Evolutionary conservation across 2,329 filamentous ascomycete genomes (phyloP).

Genomic region (Beauveria pseudobassiana): DNA sequence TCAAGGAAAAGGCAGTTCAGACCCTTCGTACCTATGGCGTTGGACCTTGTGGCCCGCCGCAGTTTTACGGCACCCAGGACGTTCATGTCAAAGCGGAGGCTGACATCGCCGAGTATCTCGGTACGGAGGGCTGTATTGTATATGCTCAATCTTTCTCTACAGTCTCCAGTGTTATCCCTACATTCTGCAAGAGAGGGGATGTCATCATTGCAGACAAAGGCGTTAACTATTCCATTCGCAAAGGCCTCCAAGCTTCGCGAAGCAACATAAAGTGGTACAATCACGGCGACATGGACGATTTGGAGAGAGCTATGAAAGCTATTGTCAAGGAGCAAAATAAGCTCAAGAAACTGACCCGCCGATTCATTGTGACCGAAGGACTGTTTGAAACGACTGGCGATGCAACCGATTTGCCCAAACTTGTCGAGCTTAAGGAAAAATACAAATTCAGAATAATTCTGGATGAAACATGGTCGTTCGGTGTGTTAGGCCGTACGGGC

Average conservation of each 20-base stretch:
- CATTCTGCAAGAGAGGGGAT: constrained; percentile 94
- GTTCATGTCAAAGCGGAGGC: constrained; percentile 96
- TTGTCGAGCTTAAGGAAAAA: constrained; percentile 88
- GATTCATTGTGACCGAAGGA: constrained; percentile 94
- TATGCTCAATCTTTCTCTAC: constrained; percentile 96
- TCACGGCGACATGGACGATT: constrained; percentile 91
- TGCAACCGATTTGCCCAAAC: constrained; percentile 72
- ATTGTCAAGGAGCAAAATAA: constrained; percentile 80
- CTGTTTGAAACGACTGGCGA: constrained; percentile 89
- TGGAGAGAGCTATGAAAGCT: constrained; percentile 77
- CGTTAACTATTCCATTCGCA: constrained; percentile 88
- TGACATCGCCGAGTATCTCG: constrained; percentile 85
- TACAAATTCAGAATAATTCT: constrained; percentile 98
- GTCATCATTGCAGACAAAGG: constrained; percentile 93
- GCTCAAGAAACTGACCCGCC: constrained; percentile 78
- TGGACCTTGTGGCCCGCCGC: constrained; percentile 90
- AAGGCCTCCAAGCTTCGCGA: constrained; percentile 86
- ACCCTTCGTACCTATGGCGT: constrained; percentile 93
- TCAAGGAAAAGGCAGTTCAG: constrained; percentile 92
- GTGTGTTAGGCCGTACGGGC: constrained; percentile 83
- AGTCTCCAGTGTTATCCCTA: constrained; percentile 92
- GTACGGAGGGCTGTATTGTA: constrained; percentile 82
- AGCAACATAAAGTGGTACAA: constrained; percentile 92
- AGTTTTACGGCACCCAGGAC: constrained; percentile 97
- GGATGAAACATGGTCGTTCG: constrained; percentile 97